Evolutionary conservation across 108 stramenopile genomes (phyloP), one percentile per base, ranked within the genome.

Genomic region (Schizochytrium sp.): DNA sequence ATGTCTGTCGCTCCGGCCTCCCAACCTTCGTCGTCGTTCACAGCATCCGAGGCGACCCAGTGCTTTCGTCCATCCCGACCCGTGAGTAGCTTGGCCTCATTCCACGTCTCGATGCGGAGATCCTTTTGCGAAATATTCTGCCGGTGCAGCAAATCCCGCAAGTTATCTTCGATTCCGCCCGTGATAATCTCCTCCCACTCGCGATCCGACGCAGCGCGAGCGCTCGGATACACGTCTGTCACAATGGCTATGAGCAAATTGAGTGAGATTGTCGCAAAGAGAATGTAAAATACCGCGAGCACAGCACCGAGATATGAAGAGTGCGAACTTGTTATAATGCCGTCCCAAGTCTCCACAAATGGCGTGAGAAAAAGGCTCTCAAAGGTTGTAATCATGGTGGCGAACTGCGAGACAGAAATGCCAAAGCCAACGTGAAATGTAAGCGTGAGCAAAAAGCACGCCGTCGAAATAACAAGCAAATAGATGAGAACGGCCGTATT

Each of bases 161-260:
- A 28, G 51, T 23, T 83, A 4, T 83, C 76, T 34, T 83, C 76
- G 51, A 83, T 83, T 6, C 76, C 76, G 6, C 51, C 12, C 45
- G 76, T 83, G 76, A 83, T 83, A 4, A 83, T 83, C 76, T 83
- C 76, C 76, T 83, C 76, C 76, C 76, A 83, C 51, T 53, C 48
- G 2, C 76, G 76, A 23, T 83, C 76, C 25, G 48, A 53, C 25
- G 76, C 76, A 53, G 76, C 19, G 19, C 76, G 76, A 6, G 48
- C 45, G 18, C 12, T 53, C 5, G 88, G 88, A n/a, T 88, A 88
- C 8, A 71, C 45, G 51, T 88, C 88, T 12, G 88, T 71, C 25
- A 88, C 88, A 25, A 88, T 88, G 4, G 72, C 88, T 44, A 88
- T 76, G 72, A 88, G 63, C 48, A 88, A 4, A 43, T 88, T 88